These are phyloP conservation scores for Cryphonectria naterciae DNA, from an alignment of 2,329 filamentous ascomycete species.

Conservation along the genomic window DNA sequence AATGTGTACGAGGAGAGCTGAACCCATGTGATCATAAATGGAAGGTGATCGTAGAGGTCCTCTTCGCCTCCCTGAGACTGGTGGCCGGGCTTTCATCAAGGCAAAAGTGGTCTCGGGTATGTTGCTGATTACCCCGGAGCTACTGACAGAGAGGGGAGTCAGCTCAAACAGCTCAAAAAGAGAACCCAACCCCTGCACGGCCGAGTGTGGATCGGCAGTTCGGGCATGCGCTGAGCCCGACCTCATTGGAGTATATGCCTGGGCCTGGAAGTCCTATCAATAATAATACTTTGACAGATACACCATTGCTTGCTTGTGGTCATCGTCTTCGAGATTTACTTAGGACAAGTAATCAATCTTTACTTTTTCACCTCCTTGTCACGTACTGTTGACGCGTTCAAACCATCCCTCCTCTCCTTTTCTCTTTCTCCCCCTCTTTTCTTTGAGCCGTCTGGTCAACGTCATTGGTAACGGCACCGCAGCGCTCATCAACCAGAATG, in stretches of 20 bases:
- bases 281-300: conserved; percentile 7
- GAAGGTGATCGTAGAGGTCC: neutral
- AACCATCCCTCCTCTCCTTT: neutral
- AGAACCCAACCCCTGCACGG: conserved; percentile 14
- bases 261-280: neutral
- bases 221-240: conserved; percentile 19
- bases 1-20: neutral
- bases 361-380: neutral
- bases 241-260: neutral
- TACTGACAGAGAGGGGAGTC: neutral
- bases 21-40: neutral
- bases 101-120: conserved; percentile 16
- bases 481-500: neutral
- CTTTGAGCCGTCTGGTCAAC: neutral
- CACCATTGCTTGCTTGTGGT: neutral
- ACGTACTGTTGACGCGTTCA: neutral
- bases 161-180: neutral
- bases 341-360: neutral
- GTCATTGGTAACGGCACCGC: neutral
- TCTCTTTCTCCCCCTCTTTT: neutral
- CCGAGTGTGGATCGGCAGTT: conserved; percentile 13
- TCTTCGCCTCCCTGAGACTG: neutral
- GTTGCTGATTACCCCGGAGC: neutral
- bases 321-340: neutral
- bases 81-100: neutral